phyloP scores from a whole-genome alignment of 2,329 filamentous ascomycete genomes.

The Penicillium thymicola region DNA sequence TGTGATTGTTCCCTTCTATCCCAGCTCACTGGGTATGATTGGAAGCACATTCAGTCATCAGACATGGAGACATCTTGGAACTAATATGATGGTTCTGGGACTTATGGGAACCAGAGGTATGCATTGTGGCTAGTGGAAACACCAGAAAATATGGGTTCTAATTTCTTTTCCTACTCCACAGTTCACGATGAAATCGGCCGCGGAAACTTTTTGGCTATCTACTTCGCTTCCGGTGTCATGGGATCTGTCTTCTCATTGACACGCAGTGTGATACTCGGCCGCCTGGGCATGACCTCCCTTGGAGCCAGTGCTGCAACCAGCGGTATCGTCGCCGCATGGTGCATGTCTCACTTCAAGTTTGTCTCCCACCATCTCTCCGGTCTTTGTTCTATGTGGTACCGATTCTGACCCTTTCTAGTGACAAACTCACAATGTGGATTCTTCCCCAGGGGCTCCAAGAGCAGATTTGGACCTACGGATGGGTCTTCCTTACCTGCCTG shows the following conservation, averaged over 20 bases:
- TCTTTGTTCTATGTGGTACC: neutral
- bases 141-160: neutral
- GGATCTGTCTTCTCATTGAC: constrained; percentile 48
- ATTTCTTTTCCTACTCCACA: neutral
- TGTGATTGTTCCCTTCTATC: constrained; percentile 51
- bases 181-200: constrained; percentile 48
- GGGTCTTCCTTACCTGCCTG: constrained; percentile 36
- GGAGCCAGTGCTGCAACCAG: constrained; percentile 52
- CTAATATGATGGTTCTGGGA: constrained; percentile 55
- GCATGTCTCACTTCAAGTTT: constrained; percentile 47
- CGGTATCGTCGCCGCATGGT: constrained; percentile 51
- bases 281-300: constrained; percentile 47
- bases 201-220: constrained; percentile 54
- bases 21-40: constrained; percentile 51
- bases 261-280: constrained; percentile 43
- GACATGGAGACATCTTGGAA: constrained; percentile 48
- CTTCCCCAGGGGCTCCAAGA: constrained; percentile 40
- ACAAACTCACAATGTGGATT: constrained; percentile 42
- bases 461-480: constrained; percentile 42
- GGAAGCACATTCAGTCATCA: constrained; percentile 59
- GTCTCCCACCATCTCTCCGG: constrained; percentile 4
- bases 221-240: constrained; percentile 47
- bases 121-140: constrained; percentile 3
- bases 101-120: constrained; percentile 52
- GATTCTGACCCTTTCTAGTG: constrained; percentile 26